Evolutionary conservation across 75 land plant genomes (phyloP), one percentile per base, ranked within the genome.

Genomic region (Selaginella tamariscina): DNA sequence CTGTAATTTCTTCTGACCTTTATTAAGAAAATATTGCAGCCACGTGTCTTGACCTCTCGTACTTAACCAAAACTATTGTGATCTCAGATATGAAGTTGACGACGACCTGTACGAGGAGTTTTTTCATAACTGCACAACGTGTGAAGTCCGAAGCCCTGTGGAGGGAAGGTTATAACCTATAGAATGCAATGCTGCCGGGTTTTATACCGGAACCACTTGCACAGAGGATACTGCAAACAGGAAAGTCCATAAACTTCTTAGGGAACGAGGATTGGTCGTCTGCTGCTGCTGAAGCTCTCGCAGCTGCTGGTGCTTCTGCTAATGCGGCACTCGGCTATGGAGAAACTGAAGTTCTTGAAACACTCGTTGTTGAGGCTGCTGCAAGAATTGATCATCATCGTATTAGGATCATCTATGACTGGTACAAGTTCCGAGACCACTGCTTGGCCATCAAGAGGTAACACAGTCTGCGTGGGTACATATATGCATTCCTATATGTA

Each of bases 371-470:
- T 1, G 99, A 95, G 73, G 99, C 99, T 31, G 89, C 99, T 13
- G 82, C 82, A 57, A 81, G 89, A 54, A 88, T 95, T 63, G 99
- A 95, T 60, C 72, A 75, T 56, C 99, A 88, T 81, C 70, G 91
- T 64, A 73, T 95, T 70, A 82, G 91, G 71, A 89, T 91, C 1
- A 88, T 95, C 29, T 81, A 88, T 56, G 73, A 75, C 18, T 67
- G 78, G 64, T 94, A 87, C 64, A 79, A 76, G 69, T 91, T 95
- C 32, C 82, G 84, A 68, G 99, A 91, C 20, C 99, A 95, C 67
- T 95, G 99, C 65, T 82, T 95, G 30, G 99, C 99, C 44, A 95
- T 95, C 32, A 95, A 95, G 75, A 71, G 93, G 65, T 95, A 95
- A 57, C 69, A 91, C 63, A 82, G 91, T 20, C 83, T 95, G 11